Percentiles rank a stretch among this genome's conserved stretches.
Conservation (phyloP, 257 asterid genomes). For the Nicotiana sylvestris region DNA sequence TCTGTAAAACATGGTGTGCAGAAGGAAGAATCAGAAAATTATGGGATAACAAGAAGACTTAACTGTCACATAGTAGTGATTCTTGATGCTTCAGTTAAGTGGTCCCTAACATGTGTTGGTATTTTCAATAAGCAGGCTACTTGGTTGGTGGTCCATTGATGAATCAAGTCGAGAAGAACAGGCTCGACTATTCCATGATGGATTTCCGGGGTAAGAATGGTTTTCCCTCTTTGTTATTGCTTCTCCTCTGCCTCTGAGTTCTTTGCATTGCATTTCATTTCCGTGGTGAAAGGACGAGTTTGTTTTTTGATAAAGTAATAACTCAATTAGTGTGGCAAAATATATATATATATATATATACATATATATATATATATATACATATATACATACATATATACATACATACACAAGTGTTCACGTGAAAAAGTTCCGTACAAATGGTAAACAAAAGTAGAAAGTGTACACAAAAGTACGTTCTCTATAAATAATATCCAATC, state of each 20-base stretch:
- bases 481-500: neutral
- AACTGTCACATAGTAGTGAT: neutral
- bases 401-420: no score
- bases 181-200: conserved; percentile 68
- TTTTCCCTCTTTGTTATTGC: neutral
- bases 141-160: conserved; percentile 99
- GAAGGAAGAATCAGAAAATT: neutral
- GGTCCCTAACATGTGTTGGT: neutral
- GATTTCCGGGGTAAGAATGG: conserved; percentile 63
- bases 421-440: neutral
- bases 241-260: neutral
- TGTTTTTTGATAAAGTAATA: neutral
- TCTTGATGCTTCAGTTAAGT: conserved; percentile 5
- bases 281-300: neutral
- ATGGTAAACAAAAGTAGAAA: neutral
- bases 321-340: neutral
- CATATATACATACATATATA: no score
- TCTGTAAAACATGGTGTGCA: neutral
- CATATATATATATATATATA: no score
- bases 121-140: conserved; percentile 51
- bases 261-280: neutral
- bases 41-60: neutral
- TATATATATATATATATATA: no score
- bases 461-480: neutral
- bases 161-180: conserved; percentile 95